Evolutionary conservation across 2,329 filamentous ascomycete species (phyloP), one percentile per base, ranked within the genome.

Genomic region (Aureobasidium uvarum): DNA sequence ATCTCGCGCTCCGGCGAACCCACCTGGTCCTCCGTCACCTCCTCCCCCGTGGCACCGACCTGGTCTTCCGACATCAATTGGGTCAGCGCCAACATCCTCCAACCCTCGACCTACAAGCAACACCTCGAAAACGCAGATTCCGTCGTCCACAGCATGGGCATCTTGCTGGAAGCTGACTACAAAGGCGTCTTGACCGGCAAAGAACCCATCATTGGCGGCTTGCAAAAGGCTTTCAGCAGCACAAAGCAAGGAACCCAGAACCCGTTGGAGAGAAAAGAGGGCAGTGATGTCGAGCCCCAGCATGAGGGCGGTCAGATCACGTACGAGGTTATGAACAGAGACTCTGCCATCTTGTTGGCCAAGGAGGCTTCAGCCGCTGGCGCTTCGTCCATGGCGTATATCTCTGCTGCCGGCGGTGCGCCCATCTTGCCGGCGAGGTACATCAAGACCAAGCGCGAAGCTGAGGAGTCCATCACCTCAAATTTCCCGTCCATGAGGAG

Each of bases 271-370:
- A 82, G 84, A 62, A 76, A 81, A 48, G 85, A 83, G 56, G 84
- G 85, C 68, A 76, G 80, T 68, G 82, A 85, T 67, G 83, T 93
- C 70, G 82, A 84, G 70, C 84, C 88, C 0, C 82, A 86, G 62
- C 87, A 90, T 75, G 84, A 81, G 52, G 86, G 87, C 70, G 87
- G 88, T 31, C 90, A 95, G 78, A 82, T 96, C 72, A 97, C 94
- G 20, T 99, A 99, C 80, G 95, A 98, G 80, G 83, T 92, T 67
- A 97, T 99, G 92, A 99, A 99, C 79, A 86, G 95, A 66, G 94
- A 98, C 79, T 84, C 84, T 50, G 94, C 94, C 55, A 86, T 98
- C 67, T 85, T 89, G 64, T 83, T 97, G 16, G 95, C 94, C 16
- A 86, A 89, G 72, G 90, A 94, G 74, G 87, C 92, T 1, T 83